Evolutionary conservation across 495 filamentous ascomycete genomes (phyloP), one percentile per base, ranked within the genome.

Genomic region (Chaetomium fimeti): DNA sequence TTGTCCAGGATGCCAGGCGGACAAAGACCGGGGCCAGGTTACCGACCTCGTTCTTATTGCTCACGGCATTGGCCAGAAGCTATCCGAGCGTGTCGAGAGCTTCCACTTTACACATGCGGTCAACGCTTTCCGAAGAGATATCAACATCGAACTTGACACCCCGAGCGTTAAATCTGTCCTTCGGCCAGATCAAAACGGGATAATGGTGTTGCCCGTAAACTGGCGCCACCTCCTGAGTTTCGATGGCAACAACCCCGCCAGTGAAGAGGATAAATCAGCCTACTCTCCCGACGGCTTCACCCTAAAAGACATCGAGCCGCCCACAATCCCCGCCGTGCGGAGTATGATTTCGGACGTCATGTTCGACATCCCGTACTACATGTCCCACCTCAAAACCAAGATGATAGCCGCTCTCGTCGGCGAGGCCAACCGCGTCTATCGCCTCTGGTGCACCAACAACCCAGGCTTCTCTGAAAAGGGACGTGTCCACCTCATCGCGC

Each of bases 61-160:
- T 51, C 94, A 98, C 72, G 94, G 93, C 15, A 97, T 98, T 57
- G 94, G 94, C 0, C 94, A 98, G 73, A 97, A 98, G 71, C 79
- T 98, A n/a, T 94, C 92, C 0, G 92, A 98, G 68, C 83, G 93
- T 18, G 89, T 98, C 55, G 94, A 98, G 72, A 97, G 91, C 72
- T 98, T 91, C 68, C 90, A 97, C 70, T 98, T 98, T 71, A 98
- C 94, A 0, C 92, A 97, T 72, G 89, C 91, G 4, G 93, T 97
- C 70, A 97, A 97, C 69, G 82, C 87, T 0, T 92, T 98, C 63
- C 86, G 94, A n/a, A 85, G 93, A 60, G 83, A 87, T 15, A 80
- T 98, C 54, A 96, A 97, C 66, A 80, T 93, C 55, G 93, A 98
- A 71, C 82, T 96, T 28, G 85, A 85, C 43, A 90, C 81, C 60